Evolutionary conservation across 2,329 filamentous ascomycete genomes (phyloP).

Genomic region (Talaromyces marneffei): DNA sequence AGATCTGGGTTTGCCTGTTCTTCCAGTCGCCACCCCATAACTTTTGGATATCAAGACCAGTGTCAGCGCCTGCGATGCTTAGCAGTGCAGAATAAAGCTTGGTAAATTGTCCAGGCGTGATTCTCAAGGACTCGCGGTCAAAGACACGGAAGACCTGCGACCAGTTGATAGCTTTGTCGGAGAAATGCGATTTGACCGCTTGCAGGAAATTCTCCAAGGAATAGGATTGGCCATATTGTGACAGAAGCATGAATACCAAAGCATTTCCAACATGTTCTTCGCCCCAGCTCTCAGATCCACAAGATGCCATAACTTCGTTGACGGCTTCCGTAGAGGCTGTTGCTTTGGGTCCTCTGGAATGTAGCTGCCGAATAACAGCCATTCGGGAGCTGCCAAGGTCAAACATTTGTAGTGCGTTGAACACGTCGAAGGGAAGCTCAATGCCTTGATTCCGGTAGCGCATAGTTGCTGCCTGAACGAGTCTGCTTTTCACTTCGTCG

Average conservation of each 20-base stretch:
- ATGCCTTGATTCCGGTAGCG: slow-evolving; percentile 59
- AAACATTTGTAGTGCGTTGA: slow-evolving; percentile 42
- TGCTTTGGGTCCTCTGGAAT: slow-evolving; percentile 66
- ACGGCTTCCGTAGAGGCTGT: slow-evolving; percentile 69
- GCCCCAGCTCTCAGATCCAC: slow-evolving; percentile 59
- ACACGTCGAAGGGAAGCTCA: slow-evolving; percentile 39
- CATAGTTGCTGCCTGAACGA: slow-evolving; percentile 58
- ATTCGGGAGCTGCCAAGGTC: slow-evolving; percentile 37
- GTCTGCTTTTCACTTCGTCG: slow-evolving; percentile 63
- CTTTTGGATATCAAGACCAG: slow-evolving; percentile 72
- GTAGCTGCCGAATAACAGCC: slow-evolving; percentile 58
- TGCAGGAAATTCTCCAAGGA: slow-evolving; percentile 63
- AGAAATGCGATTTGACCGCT: slow-evolving; percentile 51
- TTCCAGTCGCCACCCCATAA: slow-evolving; percentile 90
- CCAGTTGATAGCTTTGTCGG: slow-evolving; percentile 56
- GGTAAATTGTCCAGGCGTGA: slow-evolving; percentile 75
- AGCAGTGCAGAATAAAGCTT: slow-evolving; percentile 73
- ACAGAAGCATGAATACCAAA: slow-evolving; percentile 64
- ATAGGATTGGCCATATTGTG: slow-evolving; percentile 56
- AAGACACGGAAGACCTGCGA: slow-evolving; percentile 69
- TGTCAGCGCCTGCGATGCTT: slow-evolving; percentile 59
- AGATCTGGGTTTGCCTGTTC: slow-evolving; percentile 78
- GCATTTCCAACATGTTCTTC: slow-evolving; percentile 79
- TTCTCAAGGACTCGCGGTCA: slow-evolving; percentile 68
- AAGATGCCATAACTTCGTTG: slow-evolving; percentile 53